Percentiles rank a stretch among this genome's conserved stretches.
These are phyloP conservation scores for Phytophthora tubulina DNA, from an alignment of 352 stramenopile genomes.

Conservation along the genomic window DNA sequence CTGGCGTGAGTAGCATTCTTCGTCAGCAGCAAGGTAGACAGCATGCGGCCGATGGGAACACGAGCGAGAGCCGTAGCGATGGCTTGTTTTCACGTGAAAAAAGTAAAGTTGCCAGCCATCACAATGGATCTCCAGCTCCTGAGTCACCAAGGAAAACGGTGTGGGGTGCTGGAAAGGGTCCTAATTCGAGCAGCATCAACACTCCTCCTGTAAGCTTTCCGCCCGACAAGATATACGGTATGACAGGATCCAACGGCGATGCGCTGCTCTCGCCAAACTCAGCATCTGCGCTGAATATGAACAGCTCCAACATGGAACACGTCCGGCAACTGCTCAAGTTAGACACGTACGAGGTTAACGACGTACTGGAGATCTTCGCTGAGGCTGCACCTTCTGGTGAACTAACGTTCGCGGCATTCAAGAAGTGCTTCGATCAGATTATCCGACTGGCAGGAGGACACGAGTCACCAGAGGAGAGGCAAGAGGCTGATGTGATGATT, in stretches of 20 bases:
- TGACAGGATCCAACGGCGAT: slow-evolving; percentile 50
- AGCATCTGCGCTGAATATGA: slow-evolving; percentile 66
- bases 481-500: slow-evolving; percentile 85
- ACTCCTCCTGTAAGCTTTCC: slow-evolving; percentile 45
- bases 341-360: slow-evolving; percentile 88
- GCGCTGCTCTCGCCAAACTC: slow-evolving; percentile 56
- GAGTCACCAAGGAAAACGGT: slow-evolving; percentile 44
- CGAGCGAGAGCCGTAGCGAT: slow-evolving; percentile 21
- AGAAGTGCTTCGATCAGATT: slow-evolving; percentile 91
- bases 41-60: slow-evolving; percentile 27
- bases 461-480: slow-evolving; percentile 66
- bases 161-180: slow-evolving; percentile 29
- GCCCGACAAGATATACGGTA: slow-evolving; percentile 51
- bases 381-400: slow-evolving; percentile 83
- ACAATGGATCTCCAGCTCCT: slow-evolving; percentile 28
- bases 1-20: slow-evolving; percentile 44
- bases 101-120: slow-evolving; percentile 24
- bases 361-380: slow-evolving; percentile 90
- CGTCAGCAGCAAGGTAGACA: slow-evolving; percentile 20
- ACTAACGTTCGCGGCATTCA: slow-evolving; percentile 84
- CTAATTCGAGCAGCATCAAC: slow-evolving; percentile 11
- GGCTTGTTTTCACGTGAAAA: slow-evolving; percentile 15
- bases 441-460: slow-evolving; percentile 84
- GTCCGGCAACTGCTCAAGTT: slow-evolving; percentile 84
- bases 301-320: slow-evolving; percentile 81